Evolutionary conservation across 352 stramenopile genomes (phyloP), one percentile per base, ranked within the genome.

Genomic region (Phytophthora tubulina): DNA sequence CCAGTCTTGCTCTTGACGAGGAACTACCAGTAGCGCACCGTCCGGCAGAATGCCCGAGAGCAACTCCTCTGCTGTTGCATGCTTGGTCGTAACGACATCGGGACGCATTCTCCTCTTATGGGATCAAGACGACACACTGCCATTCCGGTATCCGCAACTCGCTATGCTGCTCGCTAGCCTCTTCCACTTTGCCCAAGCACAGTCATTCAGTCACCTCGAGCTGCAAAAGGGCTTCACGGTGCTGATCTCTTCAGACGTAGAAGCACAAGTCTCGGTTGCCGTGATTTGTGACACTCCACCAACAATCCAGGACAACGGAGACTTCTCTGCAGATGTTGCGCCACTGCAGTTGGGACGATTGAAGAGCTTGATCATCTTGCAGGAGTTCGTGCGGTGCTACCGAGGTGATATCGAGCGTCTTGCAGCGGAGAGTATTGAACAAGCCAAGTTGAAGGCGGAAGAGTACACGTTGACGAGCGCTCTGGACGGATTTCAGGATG

Each of bases 381-480:
- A 70, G 3, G 72, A 81, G 72, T 84, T 90, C 39, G 51, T 85
- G 14, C 54, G 57, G 0, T 53, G 51, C 32, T 85, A 76, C 14
- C 58, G 53, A 27, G 46, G 74, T 2, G 57, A 73, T 3, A 74
- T 89, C 11, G 71, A 83, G 2, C 51, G 53, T 9, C 33, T 87
- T 39, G 57, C 79, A 4, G 49, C 60, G 10, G 70, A 76, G 21
- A 82, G 76, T 48, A 57, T 67, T 10, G 70, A 59, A 6, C 62
- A 80, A n/a, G 70, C 62, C 0, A 65, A 78, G 21, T 56, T 53
- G 1, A 88, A 79, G 69, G 84, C 80, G 0, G 79, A 89, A 36
- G 68, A 76, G 13, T 91, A 91, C 64, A 90, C 81, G 17, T 70
- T 91, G 30, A 70, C 79, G 8, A 84, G 42, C 6, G 84, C 81